These are phyloP conservation scores for Artomyces pyxidatus DNA, from an alignment of 768 basidiomycete species.

Conservation along the genomic window DNA sequence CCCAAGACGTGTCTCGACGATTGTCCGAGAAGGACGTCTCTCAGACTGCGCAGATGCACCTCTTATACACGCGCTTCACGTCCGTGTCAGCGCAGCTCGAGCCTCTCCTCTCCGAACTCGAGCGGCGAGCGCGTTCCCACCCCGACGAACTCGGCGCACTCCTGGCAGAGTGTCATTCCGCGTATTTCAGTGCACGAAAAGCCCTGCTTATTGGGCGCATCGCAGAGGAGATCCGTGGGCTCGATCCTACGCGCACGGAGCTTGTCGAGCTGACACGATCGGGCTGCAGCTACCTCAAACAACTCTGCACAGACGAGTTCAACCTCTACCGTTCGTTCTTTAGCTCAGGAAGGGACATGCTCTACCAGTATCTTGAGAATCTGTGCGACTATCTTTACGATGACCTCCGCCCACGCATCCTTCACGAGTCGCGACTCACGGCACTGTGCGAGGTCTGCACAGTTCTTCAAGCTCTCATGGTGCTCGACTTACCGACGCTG, in stretches of 20 bases:
- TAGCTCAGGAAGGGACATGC: slow-evolving; percentile 38
- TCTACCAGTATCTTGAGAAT: slow-evolving; percentile 73
- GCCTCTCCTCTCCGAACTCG: slow-evolving; percentile 79
- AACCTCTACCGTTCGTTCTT: slow-evolving; percentile 81
- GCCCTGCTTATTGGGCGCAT: slow-evolving; percentile 65
- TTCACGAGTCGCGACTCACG: slow-evolving; percentile 84
- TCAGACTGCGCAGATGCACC: slow-evolving; percentile 68
- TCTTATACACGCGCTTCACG: slow-evolving; percentile 85
- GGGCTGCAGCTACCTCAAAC: slow-evolving; percentile 89
- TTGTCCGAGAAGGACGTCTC: slow-evolving; percentile 54
- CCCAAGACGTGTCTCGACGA: slow-evolving; percentile 60
- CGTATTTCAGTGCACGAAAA: slow-evolving; percentile 74
- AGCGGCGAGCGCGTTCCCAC: slow-evolving; percentile 63
- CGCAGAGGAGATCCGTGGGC: slow-evolving; percentile 70
- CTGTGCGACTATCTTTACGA: slow-evolving; percentile 94
- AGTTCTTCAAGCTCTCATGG: slow-evolving; percentile 92
- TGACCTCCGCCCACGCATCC: slow-evolving; percentile 88
- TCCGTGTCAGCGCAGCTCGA: slow-evolving; percentile 62
- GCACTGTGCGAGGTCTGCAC: slow-evolving; percentile 94
- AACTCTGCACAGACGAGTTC: slow-evolving; percentile 88
- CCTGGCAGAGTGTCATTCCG: slow-evolving; percentile 77
- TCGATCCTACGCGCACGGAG: slow-evolving; percentile 74
- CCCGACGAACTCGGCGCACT: slow-evolving; percentile 81
- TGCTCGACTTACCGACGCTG: slow-evolving; percentile 61
- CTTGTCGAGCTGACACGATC: slow-evolving; percentile 89